Conservation (phyloP, 148 eudicot genomes). For the Heliosperma pusillum region DNA sequence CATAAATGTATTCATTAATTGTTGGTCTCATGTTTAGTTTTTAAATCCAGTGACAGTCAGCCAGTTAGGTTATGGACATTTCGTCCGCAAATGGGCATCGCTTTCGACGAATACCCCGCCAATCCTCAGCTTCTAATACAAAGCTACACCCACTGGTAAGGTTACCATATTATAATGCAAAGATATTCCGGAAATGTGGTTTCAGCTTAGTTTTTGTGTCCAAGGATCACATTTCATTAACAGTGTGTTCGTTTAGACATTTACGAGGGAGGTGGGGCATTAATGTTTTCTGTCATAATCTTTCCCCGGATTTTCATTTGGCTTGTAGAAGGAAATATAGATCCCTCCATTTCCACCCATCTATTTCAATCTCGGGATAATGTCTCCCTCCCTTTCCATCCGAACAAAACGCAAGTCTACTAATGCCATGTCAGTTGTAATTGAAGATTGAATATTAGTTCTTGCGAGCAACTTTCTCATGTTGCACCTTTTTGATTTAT, state of each 20-base stretch:
- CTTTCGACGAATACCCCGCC: slow-evolving; percentile 67
- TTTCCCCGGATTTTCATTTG: too few relatives aligned
- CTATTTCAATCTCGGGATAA: neutral
- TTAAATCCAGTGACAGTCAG: neutral
- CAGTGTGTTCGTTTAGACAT: neutral
- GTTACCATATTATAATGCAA: too few relatives aligned
- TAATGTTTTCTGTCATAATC: neutral
- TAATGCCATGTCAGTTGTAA: neutral
- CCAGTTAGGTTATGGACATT: slow-evolving; percentile 46
- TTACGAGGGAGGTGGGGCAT: neutral
- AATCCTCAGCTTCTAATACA: slow-evolving; percentile 51
- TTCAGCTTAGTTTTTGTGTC: neutral
- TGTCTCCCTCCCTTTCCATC: too few relatives aligned
- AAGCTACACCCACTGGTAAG: slow-evolving; percentile 80
- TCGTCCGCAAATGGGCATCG: slow-evolving; percentile 60
- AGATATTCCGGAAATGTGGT: too few relatives aligned
- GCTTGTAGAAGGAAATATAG: neutral
- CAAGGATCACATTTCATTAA: neutral
- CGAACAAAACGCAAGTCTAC: neutral
- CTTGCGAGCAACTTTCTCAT: neutral
- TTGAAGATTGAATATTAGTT: neutral
- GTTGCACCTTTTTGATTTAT: neutral
- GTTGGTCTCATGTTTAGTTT: neutral
- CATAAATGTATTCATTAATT: neutral
- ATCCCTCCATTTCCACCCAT: neutral